Conservation (phyloP, 768 basidiomycete species). For the Hygrocybe coccinea region DNA sequence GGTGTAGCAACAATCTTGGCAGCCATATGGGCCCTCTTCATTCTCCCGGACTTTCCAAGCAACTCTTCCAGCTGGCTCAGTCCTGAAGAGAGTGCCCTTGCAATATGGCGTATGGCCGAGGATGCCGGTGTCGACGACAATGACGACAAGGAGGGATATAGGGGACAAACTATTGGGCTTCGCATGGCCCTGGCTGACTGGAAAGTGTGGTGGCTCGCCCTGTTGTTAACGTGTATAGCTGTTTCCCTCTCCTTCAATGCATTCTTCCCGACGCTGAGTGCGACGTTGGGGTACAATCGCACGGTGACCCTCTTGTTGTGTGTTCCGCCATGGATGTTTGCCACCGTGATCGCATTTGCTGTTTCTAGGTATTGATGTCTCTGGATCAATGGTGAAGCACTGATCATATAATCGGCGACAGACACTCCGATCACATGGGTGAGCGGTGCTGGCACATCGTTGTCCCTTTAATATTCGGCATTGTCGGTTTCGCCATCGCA, state of each 20-base stretch:
- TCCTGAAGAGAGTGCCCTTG: slow-evolving; percentile 27
- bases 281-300: slow-evolving; percentile 61
- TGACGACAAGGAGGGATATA: neutral
- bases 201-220: slow-evolving; percentile 63
- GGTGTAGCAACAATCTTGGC: slow-evolving; percentile 51
- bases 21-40: slow-evolving; percentile 48
- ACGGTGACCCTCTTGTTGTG: slow-evolving; percentile 59
- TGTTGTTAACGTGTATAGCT: slow-evolving; percentile 37
- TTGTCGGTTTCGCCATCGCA: slow-evolving; percentile 65
- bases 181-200: slow-evolving; percentile 58
- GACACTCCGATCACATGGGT: slow-evolving; percentile 64
- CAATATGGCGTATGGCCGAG: slow-evolving; percentile 49
- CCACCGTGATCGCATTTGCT: slow-evolving; percentile 51
- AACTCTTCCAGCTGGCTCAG: slow-evolving; percentile 52
- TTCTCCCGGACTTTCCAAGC: slow-evolving; percentile 73
- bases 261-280: slow-evolving; percentile 67
- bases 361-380: slow-evolving; percentile 40
- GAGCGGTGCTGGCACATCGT: slow-evolving; percentile 71
- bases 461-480: slow-evolving; percentile 49
- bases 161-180: slow-evolving; percentile 36
- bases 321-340: slow-evolving; percentile 59
- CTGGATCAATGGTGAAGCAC: neutral
- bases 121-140: slow-evolving; percentile 37
- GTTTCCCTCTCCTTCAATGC: slow-evolving; percentile 63
- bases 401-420: slow-evolving; percentile 18